phyloP scores from a whole-genome alignment of 2,329 filamentous ascomycete genomes.

The Teratosphaeria gauchensis region DNA sequence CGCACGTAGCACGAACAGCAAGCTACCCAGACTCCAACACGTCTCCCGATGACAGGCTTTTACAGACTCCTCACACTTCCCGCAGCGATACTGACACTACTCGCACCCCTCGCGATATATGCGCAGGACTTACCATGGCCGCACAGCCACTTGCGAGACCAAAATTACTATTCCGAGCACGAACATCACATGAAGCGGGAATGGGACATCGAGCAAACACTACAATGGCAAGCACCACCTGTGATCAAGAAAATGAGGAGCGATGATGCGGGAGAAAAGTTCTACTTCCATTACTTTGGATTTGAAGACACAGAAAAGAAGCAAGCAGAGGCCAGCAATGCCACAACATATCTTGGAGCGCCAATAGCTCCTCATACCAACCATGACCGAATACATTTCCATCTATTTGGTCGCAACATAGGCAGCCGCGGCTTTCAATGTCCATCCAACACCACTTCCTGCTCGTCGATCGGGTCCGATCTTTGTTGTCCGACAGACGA shows the following conservation, averaged over 20 bases:
- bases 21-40: not conserved
- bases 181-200: constrained; percentile 33
- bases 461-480: constrained; percentile 55
- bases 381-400: constrained; percentile 8
- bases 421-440: constrained; percentile 54
- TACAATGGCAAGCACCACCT: constrained; percentile 40
- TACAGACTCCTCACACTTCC: constrained; percentile 15
- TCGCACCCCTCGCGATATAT: constrained; percentile 4
- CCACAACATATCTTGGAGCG: constrained; percentile 24
- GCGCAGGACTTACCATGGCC: constrained; percentile 33
- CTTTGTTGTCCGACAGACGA: constrained; percentile 63
- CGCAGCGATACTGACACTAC: constrained; percentile 14
- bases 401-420: constrained; percentile 22
- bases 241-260: constrained; percentile 64
- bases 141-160: constrained; percentile 35
- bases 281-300: constrained; percentile 57
- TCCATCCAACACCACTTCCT: constrained; percentile 56
- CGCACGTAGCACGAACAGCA: not conserved
- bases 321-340: constrained; percentile 1
- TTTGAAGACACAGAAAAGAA: constrained; percentile 24
- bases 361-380: constrained; percentile 43
- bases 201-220: constrained; percentile 30
- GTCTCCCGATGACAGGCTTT: not conserved
- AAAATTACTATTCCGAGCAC: constrained; percentile 41
- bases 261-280: constrained; percentile 61